Base-by-base conservation (phyloP, 495 filamentous ascomycete species). In the Lichenothelia convexa region DNA sequence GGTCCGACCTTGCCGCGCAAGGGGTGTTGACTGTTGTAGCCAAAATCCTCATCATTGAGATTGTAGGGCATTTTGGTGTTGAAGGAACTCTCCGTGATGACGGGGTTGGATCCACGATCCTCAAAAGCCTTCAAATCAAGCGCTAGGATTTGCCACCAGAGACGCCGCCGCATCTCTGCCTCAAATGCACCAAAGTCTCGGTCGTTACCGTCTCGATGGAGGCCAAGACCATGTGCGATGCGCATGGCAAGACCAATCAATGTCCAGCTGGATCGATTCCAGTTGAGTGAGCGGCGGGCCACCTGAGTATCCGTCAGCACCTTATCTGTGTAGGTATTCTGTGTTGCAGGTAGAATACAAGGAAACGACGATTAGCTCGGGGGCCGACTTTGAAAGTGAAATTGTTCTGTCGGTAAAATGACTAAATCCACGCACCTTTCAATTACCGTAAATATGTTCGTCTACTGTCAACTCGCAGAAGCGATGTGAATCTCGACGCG, bases 141-240 rank as follows among this genome's bases (percentile, higher is more conserved):
- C n/a, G 45, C 44, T 5, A 40, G 18, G 16, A 51, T 21, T 24
- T 48, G 45, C 48, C 45, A 45, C 37, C 45, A 51, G 5, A 51
- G 32, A 8, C 48, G 31, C n/a, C 45, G 32, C 1, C 42, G 31
- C 30, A 51, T 40, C 32, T 51, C 35, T 11, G 37, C 33, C 18
- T 47, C 45, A 22, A 50, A 50, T 12, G 47, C 44, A n/a, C 34
- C 33, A 0, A 50, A 15, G 1, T 39, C 41, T 1, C 42, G 35
- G 12, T 33, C 30, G n/a, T 43, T 30, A 3, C 39, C 39, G 32
- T 50, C 47, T 17, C 42, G 47, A 30, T 45, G 45, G 7, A 50
- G 26, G 18, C 45, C 47, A 9, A 50, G 37, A 3, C 34, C 32
- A 27, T 47, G 38, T 11, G 41, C 47, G 9, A 50, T 35, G 0